These are phyloP conservation scores for Eimeria falciformis DNA, from an alignment of 169 alveolate species.

Conservation along the genomic window DNA sequence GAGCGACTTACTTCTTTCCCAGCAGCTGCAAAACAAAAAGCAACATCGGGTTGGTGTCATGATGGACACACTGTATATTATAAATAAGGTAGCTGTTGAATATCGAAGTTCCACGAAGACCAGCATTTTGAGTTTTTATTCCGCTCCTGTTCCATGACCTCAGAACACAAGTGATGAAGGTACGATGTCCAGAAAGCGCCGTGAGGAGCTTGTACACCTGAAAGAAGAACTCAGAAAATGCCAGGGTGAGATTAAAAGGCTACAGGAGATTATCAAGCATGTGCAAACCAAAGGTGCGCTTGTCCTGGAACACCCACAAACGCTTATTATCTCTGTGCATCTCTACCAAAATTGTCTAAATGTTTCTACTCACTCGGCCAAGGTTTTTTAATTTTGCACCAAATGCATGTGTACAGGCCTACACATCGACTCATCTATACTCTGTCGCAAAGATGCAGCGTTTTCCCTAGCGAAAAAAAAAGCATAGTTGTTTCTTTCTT, in stretches of 20 bases:
- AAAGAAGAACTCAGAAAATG: constrained; percentile 12
- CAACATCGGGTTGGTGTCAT: constrained; percentile 20
- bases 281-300: constrained; percentile 56
- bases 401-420: constrained; percentile 11
- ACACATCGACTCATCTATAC: constrained; percentile 25
- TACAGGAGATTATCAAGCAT: constrained; percentile 17
- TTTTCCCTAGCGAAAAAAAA: too few relatives aligned
- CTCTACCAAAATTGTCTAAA: neutral
- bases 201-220: constrained; percentile 29
- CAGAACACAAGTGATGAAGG: constrained; percentile 72
- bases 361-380: neutral
- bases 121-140: neutral
- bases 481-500: too few relatives aligned
- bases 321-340: neutral
- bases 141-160: neutral
- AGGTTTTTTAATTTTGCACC: neutral
- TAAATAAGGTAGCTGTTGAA: neutral
- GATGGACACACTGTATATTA: neutral
- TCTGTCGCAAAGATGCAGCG: constrained; percentile 45
- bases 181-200: constrained; percentile 27
- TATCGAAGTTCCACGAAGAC: too few relatives aligned
- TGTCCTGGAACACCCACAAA: neutral
- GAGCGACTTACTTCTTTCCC: constrained; percentile 19
- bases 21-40: constrained; percentile 56
- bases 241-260: constrained; percentile 19